Evolutionary conservation across 148 eudicot species (phyloP).

Genomic region (Salicornia ramosissima): DNA sequence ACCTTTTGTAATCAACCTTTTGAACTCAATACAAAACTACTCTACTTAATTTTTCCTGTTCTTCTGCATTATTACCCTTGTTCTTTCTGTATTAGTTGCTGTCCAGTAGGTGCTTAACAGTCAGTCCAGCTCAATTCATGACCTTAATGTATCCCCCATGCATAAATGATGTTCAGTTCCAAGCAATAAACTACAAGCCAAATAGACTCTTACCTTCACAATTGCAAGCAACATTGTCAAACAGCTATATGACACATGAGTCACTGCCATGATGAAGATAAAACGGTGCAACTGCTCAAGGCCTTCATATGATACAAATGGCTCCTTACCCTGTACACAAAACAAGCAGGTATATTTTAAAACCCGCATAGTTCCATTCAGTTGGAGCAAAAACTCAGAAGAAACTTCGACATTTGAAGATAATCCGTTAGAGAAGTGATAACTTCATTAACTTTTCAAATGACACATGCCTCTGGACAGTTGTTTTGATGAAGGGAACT

Average conservation of each 20-base stretch:
- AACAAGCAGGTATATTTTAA: conserved; percentile 8
- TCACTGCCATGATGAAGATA: conserved; percentile 97
- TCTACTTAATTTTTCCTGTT: no score
- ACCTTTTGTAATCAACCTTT: no score
- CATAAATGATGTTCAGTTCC: background rate
- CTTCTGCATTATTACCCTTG: no score
- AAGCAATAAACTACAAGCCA: background rate
- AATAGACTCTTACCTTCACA: conserved; percentile 56
- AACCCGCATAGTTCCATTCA: background rate
- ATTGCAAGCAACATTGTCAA: conserved; percentile 96
- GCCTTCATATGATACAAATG: conserved; percentile 93
- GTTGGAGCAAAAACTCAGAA: background rate
- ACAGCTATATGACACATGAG: conserved; percentile 96
- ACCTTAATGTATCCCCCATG: background rate
- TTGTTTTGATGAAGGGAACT: conserved; percentile 51
- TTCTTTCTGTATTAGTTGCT: no score
- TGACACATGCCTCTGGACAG: conserved; percentile 63
- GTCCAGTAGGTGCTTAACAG: no score
- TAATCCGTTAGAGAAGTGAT: background rate
- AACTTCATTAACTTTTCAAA: background rate
- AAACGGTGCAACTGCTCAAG: conserved; percentile 97
- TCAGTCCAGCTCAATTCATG: background rate
- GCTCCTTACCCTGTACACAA: conserved; percentile 62
- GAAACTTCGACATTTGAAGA: conserved; percentile 1
- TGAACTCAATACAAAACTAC: no score